A percentile compares a stretch with the other conserved stretches of the same genome.
phyloP scores from a whole-genome alignment of 495 filamentous ascomycete species.

The Mytilinidion resinicola region DNA sequence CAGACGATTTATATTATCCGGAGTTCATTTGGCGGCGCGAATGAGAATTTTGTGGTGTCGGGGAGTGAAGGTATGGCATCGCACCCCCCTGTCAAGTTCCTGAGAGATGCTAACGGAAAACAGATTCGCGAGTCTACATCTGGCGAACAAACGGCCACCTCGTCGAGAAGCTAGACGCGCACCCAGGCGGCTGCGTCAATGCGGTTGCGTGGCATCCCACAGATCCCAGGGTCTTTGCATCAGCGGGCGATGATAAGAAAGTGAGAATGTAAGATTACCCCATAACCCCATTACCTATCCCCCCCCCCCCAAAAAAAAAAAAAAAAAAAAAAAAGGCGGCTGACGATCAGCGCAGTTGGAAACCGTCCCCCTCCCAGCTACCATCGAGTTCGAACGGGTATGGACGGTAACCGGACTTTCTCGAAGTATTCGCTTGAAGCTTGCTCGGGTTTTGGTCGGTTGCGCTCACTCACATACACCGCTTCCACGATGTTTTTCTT shows the following conservation, averaged over 20 bases:
- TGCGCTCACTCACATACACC: no score
- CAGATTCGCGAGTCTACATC: slow-evolving; percentile 71
- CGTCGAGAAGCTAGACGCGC: slow-evolving; percentile 70
- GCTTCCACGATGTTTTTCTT: no score
- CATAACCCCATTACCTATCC: not conserved
- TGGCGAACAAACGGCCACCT: slow-evolving; percentile 76
- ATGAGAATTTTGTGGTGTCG: slow-evolving; percentile 82
- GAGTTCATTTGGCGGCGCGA: slow-evolving; percentile 77
- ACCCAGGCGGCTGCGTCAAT: slow-evolving; percentile 72
- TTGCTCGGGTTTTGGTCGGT: no score
- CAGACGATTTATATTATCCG: slow-evolving; percentile 72
- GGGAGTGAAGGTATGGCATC: slow-evolving; percentile 73
- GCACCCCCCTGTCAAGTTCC: not conserved
- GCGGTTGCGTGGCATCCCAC: slow-evolving; percentile 86
- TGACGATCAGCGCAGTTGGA: not conserved
- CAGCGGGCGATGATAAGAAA: slow-evolving; percentile 78
- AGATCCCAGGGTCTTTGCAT: slow-evolving; percentile 80
- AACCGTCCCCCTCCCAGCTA: not conserved
- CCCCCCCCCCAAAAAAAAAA: no score
- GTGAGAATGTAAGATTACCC: slow-evolving; percentile 66
- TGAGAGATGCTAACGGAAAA: slow-evolving; percentile 4
- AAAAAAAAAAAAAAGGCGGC: no score
- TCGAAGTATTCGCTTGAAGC: no score
- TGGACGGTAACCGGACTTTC: not conserved
- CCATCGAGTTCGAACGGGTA: not conserved